Base-by-base conservation (phyloP, 1,139 yeast species). In the Magnusiomyces fungicola region DNA sequence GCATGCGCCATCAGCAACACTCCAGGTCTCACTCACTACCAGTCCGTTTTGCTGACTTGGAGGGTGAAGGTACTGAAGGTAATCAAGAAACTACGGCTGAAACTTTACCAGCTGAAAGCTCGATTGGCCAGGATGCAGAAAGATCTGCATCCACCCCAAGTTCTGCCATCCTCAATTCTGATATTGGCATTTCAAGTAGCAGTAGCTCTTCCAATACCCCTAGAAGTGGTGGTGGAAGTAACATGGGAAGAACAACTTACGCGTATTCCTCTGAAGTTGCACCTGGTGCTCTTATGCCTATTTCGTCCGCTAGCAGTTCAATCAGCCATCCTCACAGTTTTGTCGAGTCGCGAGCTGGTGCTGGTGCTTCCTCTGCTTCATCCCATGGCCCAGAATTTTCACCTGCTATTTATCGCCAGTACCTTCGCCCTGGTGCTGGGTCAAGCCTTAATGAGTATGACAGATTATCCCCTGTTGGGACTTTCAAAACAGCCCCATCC, bases 1-100 rank as follows among this genome's bases (percentile, higher is more conserved):
- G 49, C 3, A 25, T 49, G 18, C 55, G 58, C 50, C 53, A 43
- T 14, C 48, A 46, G 34, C 51, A 49, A 21, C 45, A 43, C 16
- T 46, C 52, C 6, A 30, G 48, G 7, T 45, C 48, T 3, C 36
- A 33, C 14, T 30, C 52, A 5, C 29, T 43, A 12, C 50, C 50
- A 12, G 52, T 50, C 7, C 43, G 50, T 3, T 47, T 50, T 44
- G 45, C 47, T 21, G 43, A 36, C 2, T 25, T 43, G 16, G 50
- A 50, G 19, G 21, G 32, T 14, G 32, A n/a, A 39, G 21, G 22
- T 9, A 12, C 43, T 7, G 21, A 18, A 12, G n/a, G n/a, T 7
- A 34, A 10, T n/a, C 6, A 14, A 4, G 7, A 34, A 7, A 3
- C 22, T 4, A 23, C 16, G 14, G 38, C 22, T 5, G 22, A 18